Evolutionary conservation across 129 eudicot genomes (phyloP).

Genomic region (Centaurea solstitialis): DNA sequence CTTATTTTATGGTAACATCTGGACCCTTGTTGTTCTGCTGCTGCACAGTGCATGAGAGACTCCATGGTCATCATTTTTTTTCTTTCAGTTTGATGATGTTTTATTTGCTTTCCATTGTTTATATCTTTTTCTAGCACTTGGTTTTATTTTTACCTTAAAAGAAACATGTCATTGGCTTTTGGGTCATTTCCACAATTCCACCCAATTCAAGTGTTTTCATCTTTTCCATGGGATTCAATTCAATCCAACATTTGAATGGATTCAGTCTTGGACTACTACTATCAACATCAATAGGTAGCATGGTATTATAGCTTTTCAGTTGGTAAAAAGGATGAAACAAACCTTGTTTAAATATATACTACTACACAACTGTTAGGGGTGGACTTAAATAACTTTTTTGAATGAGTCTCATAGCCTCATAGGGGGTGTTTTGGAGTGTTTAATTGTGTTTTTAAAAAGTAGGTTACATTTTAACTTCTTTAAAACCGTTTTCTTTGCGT

Average conservation of each 20-base stretch:
- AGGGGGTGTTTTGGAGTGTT: too few relatives aligned
- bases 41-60: neutral
- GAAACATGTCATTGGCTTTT: neutral
- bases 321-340: too few relatives aligned
- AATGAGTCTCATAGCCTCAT: too few relatives aligned
- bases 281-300: neutral
- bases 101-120: neutral
- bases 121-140: neutral
- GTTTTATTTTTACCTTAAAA: neutral
- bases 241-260: neutral
- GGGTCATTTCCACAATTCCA: neutral
- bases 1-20: slow-evolving; percentile 7
- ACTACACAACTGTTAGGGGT: too few relatives aligned
- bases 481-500: too few relatives aligned
- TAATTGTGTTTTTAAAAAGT: too few relatives aligned
- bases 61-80: neutral
- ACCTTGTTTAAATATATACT: too few relatives aligned
- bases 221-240: neutral
- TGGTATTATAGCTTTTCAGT: too few relatives aligned
- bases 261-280: neutral
- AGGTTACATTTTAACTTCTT: too few relatives aligned
- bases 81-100: neutral
- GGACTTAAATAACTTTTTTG: too few relatives aligned
- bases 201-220: neutral
- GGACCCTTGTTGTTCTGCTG: slow-evolving; percentile 7